phyloP scores from a whole-genome alignment of 805 yeast species.

The Barnettozyma wickerhamii region DNA sequence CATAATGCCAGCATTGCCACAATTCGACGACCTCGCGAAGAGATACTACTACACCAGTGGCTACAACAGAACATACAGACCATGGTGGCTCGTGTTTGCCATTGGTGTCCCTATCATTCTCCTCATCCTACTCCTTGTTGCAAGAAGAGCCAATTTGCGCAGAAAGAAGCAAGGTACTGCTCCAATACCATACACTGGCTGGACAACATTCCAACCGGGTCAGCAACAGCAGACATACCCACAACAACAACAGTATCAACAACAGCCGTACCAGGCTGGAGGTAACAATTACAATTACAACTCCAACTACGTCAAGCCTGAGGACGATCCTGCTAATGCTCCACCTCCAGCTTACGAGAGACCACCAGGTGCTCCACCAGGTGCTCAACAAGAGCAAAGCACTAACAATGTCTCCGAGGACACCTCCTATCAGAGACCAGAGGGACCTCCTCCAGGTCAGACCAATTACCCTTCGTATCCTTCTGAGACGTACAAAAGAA shows the following conservation, averaged over 20 bases:
- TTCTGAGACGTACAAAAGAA: constrained; percentile 4
- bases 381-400: no score
- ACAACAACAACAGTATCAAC: background rate
- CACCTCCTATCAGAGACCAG: constrained; percentile 12
- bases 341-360: constrained; percentile 9
- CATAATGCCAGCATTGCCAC: background rate
- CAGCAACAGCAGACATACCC: constrained; percentile 4
- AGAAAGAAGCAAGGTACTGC: constrained; percentile 18
- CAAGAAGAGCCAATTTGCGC: constrained; percentile 15
- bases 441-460: constrained; percentile 14
- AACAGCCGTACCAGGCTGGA: constrained; percentile 4
- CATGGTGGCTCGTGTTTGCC: constrained; percentile 21
- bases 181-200: constrained; percentile 21
- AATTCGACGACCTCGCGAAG: background rate
- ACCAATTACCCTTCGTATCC: constrained; percentile 7
- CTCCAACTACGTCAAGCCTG: constrained; percentile 4
- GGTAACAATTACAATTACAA: constrained; percentile 6
- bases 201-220: constrained; percentile 16
- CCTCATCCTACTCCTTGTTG: constrained; percentile 1
- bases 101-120: constrained; percentile 12
- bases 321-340: background rate
- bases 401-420: background rate
- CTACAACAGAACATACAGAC: constrained; percentile 1
- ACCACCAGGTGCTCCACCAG: constrained; percentile 9
- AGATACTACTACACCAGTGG: constrained; percentile 2